Evolutionary conservation across 2,329 filamentous ascomycete species (phyloP).

Genomic region (Metarhizium humberi): DNA sequence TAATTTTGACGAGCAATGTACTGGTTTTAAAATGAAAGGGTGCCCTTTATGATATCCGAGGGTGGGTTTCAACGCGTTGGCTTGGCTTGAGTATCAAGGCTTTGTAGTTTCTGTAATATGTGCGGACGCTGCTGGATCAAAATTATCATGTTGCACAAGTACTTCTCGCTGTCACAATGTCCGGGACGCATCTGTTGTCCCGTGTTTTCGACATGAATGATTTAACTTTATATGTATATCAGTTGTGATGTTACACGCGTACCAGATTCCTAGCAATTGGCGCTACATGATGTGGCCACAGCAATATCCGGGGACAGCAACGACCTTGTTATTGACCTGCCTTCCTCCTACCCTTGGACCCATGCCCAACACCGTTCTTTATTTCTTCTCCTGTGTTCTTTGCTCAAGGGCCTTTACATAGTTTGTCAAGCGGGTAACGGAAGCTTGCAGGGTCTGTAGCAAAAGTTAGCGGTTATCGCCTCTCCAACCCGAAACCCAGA

Average conservation of each 20-base stretch:
- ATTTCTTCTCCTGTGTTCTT: slow-evolving; percentile 55
- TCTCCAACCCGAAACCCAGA: not conserved
- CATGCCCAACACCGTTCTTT: slow-evolving; percentile 1
- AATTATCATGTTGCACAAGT: not conserved
- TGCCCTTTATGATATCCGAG: slow-evolving; percentile 22
- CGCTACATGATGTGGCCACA: not conserved
- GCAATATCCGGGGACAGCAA: not conserved
- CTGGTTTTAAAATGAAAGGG: slow-evolving; percentile 13
- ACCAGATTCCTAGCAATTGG: not conserved
- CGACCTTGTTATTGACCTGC: not conserved
- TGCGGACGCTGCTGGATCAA: slow-evolving; percentile 9
- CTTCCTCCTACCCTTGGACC: not conserved
- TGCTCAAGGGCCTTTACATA: slow-evolving; percentile 78
- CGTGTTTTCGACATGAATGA: not conserved
- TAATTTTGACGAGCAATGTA: slow-evolving; percentile 34
- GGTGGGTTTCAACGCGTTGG: slow-evolving; percentile 19
- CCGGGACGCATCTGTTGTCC: not conserved
- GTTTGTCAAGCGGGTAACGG: slow-evolving; percentile 75
- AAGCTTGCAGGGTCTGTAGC: slow-evolving; percentile 69
- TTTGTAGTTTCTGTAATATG: slow-evolving; percentile 19
- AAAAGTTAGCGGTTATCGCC: not conserved
- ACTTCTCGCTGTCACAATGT: not conserved
- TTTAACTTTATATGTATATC: not conserved
- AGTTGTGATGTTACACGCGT: not conserved
- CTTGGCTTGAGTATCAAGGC: slow-evolving; percentile 9